Conservation (phyloP, 352 stramenopile species). For the Phytopythium boreale region DNA sequence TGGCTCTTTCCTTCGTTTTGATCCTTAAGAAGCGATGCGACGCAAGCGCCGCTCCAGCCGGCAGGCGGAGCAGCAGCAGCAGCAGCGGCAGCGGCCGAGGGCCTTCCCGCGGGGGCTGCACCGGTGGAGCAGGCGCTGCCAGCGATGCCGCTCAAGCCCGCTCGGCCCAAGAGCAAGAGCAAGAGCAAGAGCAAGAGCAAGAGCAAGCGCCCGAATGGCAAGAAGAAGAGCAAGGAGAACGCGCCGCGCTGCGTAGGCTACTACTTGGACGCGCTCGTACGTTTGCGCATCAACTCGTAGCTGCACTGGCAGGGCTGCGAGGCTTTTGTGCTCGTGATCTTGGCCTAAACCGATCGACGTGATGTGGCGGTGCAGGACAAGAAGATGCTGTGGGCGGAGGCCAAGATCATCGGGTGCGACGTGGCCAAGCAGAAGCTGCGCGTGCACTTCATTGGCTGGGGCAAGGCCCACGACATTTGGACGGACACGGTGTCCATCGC, state of each 20-base stretch:
- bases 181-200: not conserved
- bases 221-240: constrained; percentile 23
- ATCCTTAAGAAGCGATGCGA: constrained; percentile 4
- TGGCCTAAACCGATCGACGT: not conserved
- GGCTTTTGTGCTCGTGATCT: too few species aligned
- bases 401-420: constrained; percentile 67
- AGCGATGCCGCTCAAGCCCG: constrained; percentile 6
- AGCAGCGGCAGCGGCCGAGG: not conserved
- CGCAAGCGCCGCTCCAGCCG: constrained; percentile 13
- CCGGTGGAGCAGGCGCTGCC: not conserved
- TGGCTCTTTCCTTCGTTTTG: not conserved
- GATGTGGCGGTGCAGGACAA: constrained; percentile 31
- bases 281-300: not conserved
- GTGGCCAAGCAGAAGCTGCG: constrained; percentile 54
- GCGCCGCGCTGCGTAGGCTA: constrained; percentile 42
- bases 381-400: constrained; percentile 70
- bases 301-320: not conserved
- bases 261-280: constrained; percentile 63
- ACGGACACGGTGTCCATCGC: constrained; percentile 68
- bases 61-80: not conserved
- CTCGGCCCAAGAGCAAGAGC: constrained; percentile 6
- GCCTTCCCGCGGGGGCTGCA: not conserved
- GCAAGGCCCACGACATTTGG: constrained; percentile 66
- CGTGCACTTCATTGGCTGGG: constrained; percentile 73
- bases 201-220: constrained; percentile 16